Evolutionary conservation across 2,329 filamentous ascomycete genomes (phyloP), one percentile per base, ranked within the genome.

Genomic region (Botrytis fragariae): DNA sequence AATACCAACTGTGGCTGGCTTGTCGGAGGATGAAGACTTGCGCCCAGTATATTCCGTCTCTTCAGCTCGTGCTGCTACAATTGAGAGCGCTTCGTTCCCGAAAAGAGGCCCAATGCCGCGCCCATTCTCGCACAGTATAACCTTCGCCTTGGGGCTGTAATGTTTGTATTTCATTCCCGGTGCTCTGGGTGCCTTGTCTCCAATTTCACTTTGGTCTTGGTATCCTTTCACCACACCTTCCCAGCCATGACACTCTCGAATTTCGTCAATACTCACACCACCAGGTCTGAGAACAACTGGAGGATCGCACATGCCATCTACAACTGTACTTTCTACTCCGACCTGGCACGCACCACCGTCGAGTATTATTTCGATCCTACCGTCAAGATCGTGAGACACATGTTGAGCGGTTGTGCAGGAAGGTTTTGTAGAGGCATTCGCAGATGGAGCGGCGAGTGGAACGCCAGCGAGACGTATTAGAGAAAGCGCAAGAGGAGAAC

Each of bases 101-200:
- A 72, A 48, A 32, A 57, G 37, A 42, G 14, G 60, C 51, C 29
- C 69, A 54, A n/a, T 54, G 2, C 22, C 8, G 45, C 44, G 12
- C n/a, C 44, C 60, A 39, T 88, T 83, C 81, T 97, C 93, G 80
- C 94, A 97, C 2, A 98, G 85, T 22, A 97, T 85, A 3, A 99
- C 95, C 63, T 87, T 90, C 1, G 96, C 97, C 81, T 91, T 93
- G 1, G 96, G 96, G 61, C 95, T 97, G 80, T 99, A 99, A 81
- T 99, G 96, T 81, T 96, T 93, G 82, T 99, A 99, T 83, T 99
- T 99, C 96, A 99, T 99, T 1, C 96, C 96, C 0, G 96, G 96
- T 0, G 96, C 96, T 73, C 93, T 87, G 0, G 96, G 96, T 16
- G 87, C 87, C n/a, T 75, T 84, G 69, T 88, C 89, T 8, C 88